These are phyloP conservation scores for Dunaliella salina DNA, from an alignment of 163 green algal genomes.

Conservation along the genomic window DNA sequence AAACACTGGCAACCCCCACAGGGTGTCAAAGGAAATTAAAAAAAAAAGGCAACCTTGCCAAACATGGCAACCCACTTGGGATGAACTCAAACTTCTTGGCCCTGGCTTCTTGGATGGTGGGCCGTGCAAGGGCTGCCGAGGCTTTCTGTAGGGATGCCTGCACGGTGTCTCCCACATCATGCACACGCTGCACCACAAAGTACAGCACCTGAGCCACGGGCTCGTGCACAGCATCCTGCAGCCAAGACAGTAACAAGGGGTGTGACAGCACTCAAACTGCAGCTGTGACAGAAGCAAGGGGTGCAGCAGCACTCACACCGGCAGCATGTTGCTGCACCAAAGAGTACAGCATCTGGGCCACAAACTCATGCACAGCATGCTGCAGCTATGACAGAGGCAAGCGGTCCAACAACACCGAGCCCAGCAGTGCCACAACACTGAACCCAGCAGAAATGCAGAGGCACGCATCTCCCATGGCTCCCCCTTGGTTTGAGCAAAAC, in stretches of 20 bases:
- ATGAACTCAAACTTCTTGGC: conserved; percentile 27
- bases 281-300: no score
- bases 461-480: no score
- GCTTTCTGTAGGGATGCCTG: not conserved
- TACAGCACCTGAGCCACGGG: conserved; percentile 30
- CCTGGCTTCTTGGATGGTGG: conserved; percentile 21
- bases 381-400: conserved; percentile 1
- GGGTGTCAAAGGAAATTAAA: no score
- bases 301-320: no score
- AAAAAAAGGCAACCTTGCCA: no score
- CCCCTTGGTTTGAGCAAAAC: no score
- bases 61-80: not conserved
- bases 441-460: no score
- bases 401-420: no score
- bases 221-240: conserved; percentile 11
- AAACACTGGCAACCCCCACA: no score
- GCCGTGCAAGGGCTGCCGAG: conserved; percentile 28
- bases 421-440: no score
- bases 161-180: not conserved
- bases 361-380: conserved; percentile 8
- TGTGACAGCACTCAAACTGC: no score
- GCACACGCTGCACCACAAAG: conserved; percentile 27
- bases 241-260: no score
- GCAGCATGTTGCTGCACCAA: conserved; percentile 23
- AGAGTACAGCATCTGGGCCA: conserved; percentile 32